Conservation (phyloP, 2,329 filamentous ascomycete genomes). For the Remersonia thermophila region DNA sequence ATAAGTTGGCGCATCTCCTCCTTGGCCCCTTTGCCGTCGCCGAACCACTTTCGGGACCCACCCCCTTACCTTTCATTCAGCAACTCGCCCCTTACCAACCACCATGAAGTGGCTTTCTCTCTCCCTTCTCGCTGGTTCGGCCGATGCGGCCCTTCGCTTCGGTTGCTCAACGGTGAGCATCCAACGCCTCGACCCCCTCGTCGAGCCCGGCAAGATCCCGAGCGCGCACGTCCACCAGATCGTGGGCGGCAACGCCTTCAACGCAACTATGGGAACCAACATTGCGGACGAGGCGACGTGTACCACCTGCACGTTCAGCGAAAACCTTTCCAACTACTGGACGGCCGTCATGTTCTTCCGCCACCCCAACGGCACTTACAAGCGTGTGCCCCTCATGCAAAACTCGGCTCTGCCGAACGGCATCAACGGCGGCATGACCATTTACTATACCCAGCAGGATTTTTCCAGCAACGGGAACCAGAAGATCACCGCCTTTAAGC, state of each 20-base stretch:
- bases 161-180: neutral
- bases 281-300: conserved; percentile 8
- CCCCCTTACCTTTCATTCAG: too few species aligned
- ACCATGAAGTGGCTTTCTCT: neutral
- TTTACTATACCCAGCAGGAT: conserved; percentile 18
- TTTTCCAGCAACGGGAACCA: conserved; percentile 23
- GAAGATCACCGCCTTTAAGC: conserved; percentile 31
- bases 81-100: neutral
- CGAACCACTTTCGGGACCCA: too few species aligned
- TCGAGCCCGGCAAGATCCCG: conserved; percentile 15
- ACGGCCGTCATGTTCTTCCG: conserved; percentile 20
- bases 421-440: conserved; percentile 15
- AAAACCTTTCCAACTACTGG: conserved; percentile 21
- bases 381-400: conserved; percentile 15
- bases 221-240: conserved; percentile 17
- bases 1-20: too few species aligned
- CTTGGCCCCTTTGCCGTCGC: too few species aligned
- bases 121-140: neutral
- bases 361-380: conserved; percentile 18
- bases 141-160: neutral
- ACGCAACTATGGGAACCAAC: conserved; percentile 14
- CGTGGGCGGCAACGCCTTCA: conserved; percentile 17
- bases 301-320: conserved; percentile 19
- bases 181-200: conserved; percentile 16
- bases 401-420: conserved; percentile 14